phyloP scores from a whole-genome alignment of 352 stramenopile species.

The Globisporangium nunn region DNA sequence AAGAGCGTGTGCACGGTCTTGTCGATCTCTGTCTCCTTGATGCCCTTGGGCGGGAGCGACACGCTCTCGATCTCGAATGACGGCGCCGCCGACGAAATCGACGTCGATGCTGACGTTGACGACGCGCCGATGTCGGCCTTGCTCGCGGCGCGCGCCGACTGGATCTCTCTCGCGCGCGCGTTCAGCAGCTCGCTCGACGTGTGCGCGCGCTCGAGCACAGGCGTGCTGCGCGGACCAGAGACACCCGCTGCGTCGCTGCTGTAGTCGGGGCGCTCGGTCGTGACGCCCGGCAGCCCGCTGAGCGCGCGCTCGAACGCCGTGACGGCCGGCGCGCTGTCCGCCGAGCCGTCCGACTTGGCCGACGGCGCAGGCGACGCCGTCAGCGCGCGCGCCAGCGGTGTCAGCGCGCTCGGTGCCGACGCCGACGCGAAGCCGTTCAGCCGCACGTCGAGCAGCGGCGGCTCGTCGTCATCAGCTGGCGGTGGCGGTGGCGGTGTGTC shows the following conservation, averaged over 20 bases:
- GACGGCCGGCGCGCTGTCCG: neutral
- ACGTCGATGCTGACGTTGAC: conserved; percentile 8
- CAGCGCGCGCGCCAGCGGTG: conserved; percentile 25
- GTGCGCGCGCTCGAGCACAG: conserved; percentile 58
- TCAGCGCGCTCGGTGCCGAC: conserved; percentile 26
- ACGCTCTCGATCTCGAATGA: conserved; percentile 85
- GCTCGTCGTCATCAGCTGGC: neutral
- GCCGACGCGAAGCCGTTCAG: conserved; percentile 22
- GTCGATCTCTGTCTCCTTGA: conserved; percentile 78
- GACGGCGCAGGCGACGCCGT: conserved; percentile 20
- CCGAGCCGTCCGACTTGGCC: conserved; percentile 27
- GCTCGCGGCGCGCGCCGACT: conserved; percentile 23
- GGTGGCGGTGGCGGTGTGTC: conserved; percentile 4
- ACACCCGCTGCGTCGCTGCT: neutral
- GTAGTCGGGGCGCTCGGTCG: conserved; percentile 24
- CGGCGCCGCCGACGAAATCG: conserved; percentile 25
- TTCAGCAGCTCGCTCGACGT: conserved; percentile 68
- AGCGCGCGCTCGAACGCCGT: conserved; percentile 38
- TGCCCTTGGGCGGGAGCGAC: conserved; percentile 48
- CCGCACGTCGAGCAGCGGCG: conserved; percentile 4
- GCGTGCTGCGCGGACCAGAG: conserved; percentile 20
- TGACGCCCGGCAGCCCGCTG: conserved; percentile 22
- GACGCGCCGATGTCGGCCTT: conserved; percentile 11
- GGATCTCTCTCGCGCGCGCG: conserved; percentile 38
- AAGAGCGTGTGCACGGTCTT: conserved; percentile 81